Percentiles rank a stretch among this genome's conserved stretches.
phyloP scores from a whole-genome alignment of 2,329 filamentous ascomycete genomes.

The Ophiostoma triangulosporum region DNA sequence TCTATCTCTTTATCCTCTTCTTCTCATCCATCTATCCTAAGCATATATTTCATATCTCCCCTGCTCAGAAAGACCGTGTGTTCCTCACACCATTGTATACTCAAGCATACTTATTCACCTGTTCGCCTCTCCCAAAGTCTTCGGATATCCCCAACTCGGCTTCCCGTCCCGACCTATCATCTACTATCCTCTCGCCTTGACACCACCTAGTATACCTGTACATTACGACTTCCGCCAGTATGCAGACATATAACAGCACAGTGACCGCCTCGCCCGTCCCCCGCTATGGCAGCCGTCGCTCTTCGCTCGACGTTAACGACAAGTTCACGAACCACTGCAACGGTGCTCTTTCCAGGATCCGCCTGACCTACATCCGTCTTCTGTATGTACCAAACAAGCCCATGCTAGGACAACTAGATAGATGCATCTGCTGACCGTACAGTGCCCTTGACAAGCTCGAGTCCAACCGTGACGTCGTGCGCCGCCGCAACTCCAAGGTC shows the following conservation, averaged over 20 bases:
- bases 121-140: too few species aligned
- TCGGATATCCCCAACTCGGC: constrained; percentile 9
- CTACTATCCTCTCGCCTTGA: not conserved
- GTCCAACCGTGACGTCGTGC: constrained; percentile 10
- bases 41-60: too few species aligned
- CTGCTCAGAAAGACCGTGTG: too few species aligned
- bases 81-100: not conserved
- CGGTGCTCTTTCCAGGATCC: constrained; percentile 29
- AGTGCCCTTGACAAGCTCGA: constrained; percentile 14
- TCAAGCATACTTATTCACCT: too few species aligned
- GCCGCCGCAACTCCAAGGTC: constrained; percentile 18
- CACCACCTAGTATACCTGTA: too few species aligned
- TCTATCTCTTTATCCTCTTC: not conserved
- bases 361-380: constrained; percentile 28
- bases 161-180: not conserved
- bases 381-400: constrained; percentile 7
- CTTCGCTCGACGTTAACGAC: constrained; percentile 13
- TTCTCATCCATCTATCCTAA: too few species aligned
- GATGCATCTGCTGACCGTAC: not conserved
- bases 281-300: not conserved
- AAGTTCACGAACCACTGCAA: constrained; percentile 29
- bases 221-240: not conserved
- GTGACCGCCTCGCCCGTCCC: constrained; percentile 3
- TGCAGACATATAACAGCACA: constrained; percentile 8
- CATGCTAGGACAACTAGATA: not conserved